Evolutionary conservation across 164 flowering plant species (phyloP), one percentile per base, ranked within the genome.

Genomic region (Annona cherimola): DNA sequence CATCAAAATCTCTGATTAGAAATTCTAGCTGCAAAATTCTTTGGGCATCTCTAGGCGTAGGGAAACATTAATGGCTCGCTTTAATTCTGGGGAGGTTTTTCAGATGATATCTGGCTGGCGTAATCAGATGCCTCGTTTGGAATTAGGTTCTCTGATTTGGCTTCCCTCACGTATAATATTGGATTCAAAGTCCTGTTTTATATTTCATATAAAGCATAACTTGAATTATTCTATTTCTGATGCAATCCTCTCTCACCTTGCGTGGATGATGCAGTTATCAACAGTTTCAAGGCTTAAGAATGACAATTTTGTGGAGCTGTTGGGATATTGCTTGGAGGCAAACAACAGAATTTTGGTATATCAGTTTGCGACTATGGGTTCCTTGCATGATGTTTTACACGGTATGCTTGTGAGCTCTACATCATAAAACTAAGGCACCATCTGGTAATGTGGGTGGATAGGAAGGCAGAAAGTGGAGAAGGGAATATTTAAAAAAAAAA

Each of bases 281-380:
- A 41, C 69, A 50, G 92, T 86, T 71, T 88, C 92, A 64, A 83
- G 92, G 67, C 86, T 90, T 7, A 90, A 86, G 79, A 72, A 86
- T 46, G 90, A 88, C 16, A 73, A 90, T 70, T 87, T 89, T 69
- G 80, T 82, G 68, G 89, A 87, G 84, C 74, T 89, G 70, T 9
- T 87, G 44, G 94, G 92, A 41, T 90, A 90, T 69, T 90, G 88
- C 71, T 70, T 88, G 79, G 94, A 88, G 62, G 87, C 80, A 43
- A 76, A 86, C 72, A 86, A 83, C 69, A 74, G 88, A 55, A 83
- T 90, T 45, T 81, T 87, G 77, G 90, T 79, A 7, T 90, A 86
- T 77, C 79, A 86, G 74, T 88, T 74, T 76, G 92, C 94, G 4
- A 67, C 79, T 4, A 82, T 40, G 86, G 94, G 94, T 45, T 84